Conservation (phyloP, 208 protist species). For the Tritrichomonas foetus region DNA sequence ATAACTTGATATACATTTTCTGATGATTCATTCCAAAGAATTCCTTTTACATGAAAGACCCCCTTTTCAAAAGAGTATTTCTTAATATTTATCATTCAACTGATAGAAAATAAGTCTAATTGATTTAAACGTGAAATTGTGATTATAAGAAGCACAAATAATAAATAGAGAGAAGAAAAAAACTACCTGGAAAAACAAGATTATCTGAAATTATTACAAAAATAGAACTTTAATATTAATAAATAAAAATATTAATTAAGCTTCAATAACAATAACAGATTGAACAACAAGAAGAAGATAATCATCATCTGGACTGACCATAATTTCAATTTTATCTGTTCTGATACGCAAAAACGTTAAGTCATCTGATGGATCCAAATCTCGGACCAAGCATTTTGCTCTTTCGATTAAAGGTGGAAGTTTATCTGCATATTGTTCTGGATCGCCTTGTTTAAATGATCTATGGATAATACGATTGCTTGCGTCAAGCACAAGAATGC, state of each 20-base stretch:
- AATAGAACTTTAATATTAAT: too few relatives aligned
- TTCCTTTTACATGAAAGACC: too few relatives aligned
- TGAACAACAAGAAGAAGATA: background rate
- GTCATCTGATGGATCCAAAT: constrained; percentile 12
- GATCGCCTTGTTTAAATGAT: background rate
- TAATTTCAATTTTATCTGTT: constrained; percentile 10
- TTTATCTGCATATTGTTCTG: background rate
- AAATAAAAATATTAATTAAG: background rate
- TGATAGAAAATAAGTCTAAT: too few relatives aligned
- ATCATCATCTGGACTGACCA: constrained; percentile 9
- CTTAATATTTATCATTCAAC: too few relatives aligned
- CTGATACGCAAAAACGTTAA: background rate
- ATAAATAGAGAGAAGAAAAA: too few relatives aligned
- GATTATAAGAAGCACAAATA: too few relatives aligned
- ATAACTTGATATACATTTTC: too few relatives aligned
- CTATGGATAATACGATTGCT: background rate
- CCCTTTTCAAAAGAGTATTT: too few relatives aligned
- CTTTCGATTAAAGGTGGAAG: background rate
- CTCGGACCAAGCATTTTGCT: background rate
- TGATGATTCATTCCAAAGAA: too few relatives aligned
- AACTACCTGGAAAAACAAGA: too few relatives aligned
- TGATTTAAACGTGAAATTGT: too few relatives aligned
- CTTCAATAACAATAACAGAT: background rate
- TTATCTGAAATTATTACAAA: too few relatives aligned
- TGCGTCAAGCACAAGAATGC: constrained; percentile 8